phyloP scores from a whole-genome alignment of 202 grass and related monocot genomes.

The Brachypodium distachyon region DNA sequence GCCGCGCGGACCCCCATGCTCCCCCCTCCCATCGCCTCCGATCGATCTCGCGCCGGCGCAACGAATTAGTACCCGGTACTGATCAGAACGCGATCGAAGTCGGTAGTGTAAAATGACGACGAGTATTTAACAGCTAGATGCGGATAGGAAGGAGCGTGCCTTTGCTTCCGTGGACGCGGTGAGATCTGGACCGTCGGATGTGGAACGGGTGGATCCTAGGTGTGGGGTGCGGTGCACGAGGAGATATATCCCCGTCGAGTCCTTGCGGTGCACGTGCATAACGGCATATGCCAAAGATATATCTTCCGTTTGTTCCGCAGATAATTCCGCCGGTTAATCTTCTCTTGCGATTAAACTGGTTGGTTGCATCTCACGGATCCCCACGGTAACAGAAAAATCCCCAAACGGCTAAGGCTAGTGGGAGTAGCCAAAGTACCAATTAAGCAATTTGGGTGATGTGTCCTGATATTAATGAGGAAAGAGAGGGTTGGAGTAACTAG shows the following conservation, averaged over 20 bases:
- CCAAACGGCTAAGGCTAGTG: too few species aligned
- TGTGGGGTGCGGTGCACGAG: not conserved
- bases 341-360: too few species aligned
- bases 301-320: too few species aligned
- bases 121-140: not conserved
- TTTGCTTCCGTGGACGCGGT: not conserved
- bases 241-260: not conserved
- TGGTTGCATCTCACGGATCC: too few species aligned
- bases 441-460: too few species aligned
- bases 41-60: not conserved
- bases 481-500: too few species aligned
- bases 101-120: not conserved
- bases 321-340: too few species aligned
- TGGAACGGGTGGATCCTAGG: not conserved
- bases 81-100: not conserved
- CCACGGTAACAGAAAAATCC: too few species aligned
- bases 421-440: too few species aligned
- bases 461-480: too few species aligned
- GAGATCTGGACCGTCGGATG: not conserved
- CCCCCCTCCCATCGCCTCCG: conserved; percentile 35
- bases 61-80: not conserved
- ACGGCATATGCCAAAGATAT: not conserved
- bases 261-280: not conserved
- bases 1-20: conserved; percentile 35
- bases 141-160: not conserved